A percentile compares a stretch with the other conserved stretches of the same genome.
Conservation (phyloP, 768 basidiomycete species). For the Termitomyces sp. region DNA sequence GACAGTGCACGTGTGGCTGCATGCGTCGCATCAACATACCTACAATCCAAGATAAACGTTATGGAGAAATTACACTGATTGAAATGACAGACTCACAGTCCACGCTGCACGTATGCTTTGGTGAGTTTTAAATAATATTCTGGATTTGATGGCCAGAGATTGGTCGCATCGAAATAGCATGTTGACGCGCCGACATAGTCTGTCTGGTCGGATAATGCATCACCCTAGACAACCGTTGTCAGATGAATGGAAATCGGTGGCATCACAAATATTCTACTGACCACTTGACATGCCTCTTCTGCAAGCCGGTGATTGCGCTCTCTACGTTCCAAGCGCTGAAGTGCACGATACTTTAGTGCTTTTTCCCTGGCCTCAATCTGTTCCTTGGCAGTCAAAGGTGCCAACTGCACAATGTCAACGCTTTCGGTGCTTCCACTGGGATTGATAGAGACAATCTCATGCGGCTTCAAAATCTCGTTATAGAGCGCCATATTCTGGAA, state of each 20-base stretch:
- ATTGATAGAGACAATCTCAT: background rate
- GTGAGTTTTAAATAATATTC: constrained; percentile 21
- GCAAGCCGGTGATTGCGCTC: constrained; percentile 19
- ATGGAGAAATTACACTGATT: background rate
- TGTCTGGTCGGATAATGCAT: constrained; percentile 27
- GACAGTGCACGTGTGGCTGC: constrained; percentile 24
- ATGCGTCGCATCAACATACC: constrained; percentile 21
- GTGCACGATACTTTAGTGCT: constrained; percentile 13
- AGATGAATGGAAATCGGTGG: background rate
- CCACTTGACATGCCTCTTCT: constrained; percentile 17
- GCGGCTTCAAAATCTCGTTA: constrained; percentile 4
- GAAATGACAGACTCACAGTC: constrained; percentile 14
- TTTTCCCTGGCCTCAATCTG: constrained; percentile 12
- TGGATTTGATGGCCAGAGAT: constrained; percentile 21
- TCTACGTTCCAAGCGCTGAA: constrained; percentile 16
- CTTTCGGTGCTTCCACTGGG: constrained; percentile 10
- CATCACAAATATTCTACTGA: constrained; percentile 8
- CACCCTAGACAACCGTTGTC: constrained; percentile 26
- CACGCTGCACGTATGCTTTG: constrained; percentile 12
- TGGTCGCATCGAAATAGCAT: constrained; percentile 33
- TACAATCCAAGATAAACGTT: background rate
- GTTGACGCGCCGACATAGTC: constrained; percentile 32
- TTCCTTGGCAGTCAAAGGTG: constrained; percentile 11
- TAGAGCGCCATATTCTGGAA: background rate
- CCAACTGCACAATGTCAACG: constrained; percentile 14